A percentile compares a stretch with the other conserved stretches of the same genome.
phyloP scores from a whole-genome alignment of 495 filamentous ascomycete genomes.

The Penicillium fimorum region DNA sequence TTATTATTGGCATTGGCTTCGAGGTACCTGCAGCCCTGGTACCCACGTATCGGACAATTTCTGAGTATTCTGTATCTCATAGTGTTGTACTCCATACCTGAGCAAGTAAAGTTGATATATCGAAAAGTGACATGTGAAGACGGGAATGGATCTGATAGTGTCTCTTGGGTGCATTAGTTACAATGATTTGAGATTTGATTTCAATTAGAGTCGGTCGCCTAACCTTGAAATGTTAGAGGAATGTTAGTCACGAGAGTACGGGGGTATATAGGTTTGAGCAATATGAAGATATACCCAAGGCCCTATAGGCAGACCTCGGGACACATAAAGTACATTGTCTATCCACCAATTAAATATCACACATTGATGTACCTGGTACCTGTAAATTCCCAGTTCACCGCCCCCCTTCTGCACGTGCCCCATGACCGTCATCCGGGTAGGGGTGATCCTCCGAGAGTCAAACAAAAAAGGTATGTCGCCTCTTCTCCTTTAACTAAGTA shows the following conservation, averaged over 20 bases:
- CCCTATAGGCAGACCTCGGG: not conserved
- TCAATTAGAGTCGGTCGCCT: not conserved
- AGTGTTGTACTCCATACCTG: not conserved
- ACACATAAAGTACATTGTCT: not conserved
- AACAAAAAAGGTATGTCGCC: not conserved
- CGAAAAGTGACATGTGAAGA: conserved; percentile 7
- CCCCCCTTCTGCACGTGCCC: conserved; percentile 7
- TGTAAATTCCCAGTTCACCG: conserved; percentile 5
- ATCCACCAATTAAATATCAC: not conserved
- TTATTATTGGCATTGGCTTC: conserved; percentile 5
- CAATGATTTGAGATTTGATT: not conserved
- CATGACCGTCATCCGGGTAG: not conserved
- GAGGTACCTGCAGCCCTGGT: conserved; percentile 24
- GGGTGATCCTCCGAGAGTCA: not conserved
- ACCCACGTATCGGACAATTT: conserved; percentile 24
- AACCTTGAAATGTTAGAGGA: not conserved
- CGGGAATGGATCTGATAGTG: not conserved
- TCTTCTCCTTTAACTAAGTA: no score
- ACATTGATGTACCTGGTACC: not conserved
- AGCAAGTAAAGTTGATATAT: conserved; percentile 2
- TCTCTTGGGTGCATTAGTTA: not conserved
- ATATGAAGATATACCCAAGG: not conserved
- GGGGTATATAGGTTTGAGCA: not conserved
- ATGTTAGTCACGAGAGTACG: not conserved
- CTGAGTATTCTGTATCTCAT: conserved; percentile 17